phyloP scores from a whole-genome alignment of 441 rosid genomes.

The Populus hybrid region DNA sequence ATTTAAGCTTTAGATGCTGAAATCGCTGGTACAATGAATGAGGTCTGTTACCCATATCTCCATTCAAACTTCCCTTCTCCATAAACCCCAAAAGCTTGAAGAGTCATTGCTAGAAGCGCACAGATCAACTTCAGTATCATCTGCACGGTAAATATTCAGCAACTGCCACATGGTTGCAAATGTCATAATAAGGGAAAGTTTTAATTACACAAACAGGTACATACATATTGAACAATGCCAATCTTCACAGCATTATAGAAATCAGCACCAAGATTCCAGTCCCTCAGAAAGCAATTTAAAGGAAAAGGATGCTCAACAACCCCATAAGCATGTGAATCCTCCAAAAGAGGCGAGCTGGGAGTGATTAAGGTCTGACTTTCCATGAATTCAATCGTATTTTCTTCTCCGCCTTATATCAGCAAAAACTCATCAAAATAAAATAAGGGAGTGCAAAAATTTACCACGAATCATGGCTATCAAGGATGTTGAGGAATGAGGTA shows the following conservation, averaged over 20 bases:
- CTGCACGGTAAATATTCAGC: constrained; percentile 35
- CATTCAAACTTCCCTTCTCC: constrained; percentile 97
- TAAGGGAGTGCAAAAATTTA: background rate
- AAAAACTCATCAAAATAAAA: constrained; percentile 13
- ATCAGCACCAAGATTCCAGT: constrained; percentile 85
- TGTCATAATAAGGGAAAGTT: constrained; percentile 8
- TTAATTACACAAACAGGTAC: constrained; percentile 26
- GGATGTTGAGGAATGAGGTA: background rate
- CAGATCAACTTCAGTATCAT: constrained; percentile 93
- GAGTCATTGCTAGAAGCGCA: constrained; percentile 87
- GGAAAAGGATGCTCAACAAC: constrained; percentile 97
- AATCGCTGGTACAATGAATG: constrained; percentile 1
- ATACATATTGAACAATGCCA: constrained; percentile 96
- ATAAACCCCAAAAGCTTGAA: constrained; percentile 86
- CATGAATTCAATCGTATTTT: constrained; percentile 85
- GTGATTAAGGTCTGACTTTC: constrained; percentile 65
- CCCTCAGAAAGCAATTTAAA: constrained; percentile 57
- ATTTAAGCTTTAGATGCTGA: constrained; percentile 7
- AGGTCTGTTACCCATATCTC: constrained; percentile 73
- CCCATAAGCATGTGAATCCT: constrained; percentile 74
- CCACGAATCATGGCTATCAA: constrained; percentile 5
- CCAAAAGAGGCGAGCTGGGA: constrained; percentile 75
- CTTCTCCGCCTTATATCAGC: constrained; percentile 74
- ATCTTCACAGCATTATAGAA: constrained; percentile 91
- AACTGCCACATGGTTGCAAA: constrained; percentile 16